Evolutionary conservation across 495 filamentous ascomycete species (phyloP).

Genomic region (Thermochaetoides thermophila): DNA sequence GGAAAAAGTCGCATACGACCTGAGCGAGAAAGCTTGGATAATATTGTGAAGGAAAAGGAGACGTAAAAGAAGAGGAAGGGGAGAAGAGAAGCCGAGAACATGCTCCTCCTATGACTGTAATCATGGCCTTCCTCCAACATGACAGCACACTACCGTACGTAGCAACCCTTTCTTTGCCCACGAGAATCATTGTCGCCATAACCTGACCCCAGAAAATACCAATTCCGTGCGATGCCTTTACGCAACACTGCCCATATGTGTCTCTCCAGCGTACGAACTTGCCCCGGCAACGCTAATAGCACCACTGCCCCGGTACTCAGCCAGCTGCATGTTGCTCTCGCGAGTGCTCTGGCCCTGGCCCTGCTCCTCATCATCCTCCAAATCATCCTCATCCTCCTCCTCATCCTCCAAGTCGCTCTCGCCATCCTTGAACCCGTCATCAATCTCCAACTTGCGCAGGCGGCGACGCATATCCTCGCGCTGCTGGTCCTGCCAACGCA

Average conservation of each 20-base stretch:
- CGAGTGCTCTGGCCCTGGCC: neutral
- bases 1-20: no score
- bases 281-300: neutral
- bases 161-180: no score
- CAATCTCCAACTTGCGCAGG: constrained; percentile 42
- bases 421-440: constrained; percentile 43
- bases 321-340: neutral
- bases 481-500: constrained; percentile 75
- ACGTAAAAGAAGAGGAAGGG: no score
- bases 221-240: neutral
- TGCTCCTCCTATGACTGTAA: no score
- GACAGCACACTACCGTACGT: no score
- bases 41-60: no score
- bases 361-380: constrained; percentile 16
- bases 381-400: constrained; percentile 23
- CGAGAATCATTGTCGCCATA: no score
- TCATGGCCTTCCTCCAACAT: no score
- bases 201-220: no score
- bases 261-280: neutral
- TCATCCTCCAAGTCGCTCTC: constrained; percentile 31
- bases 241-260: constrained; percentile 8
- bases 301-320: neutral
- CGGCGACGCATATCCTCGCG: constrained; percentile 66
- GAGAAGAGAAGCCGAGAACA: no score
- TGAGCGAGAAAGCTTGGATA: no score